Conservation (phyloP, 352 stramenopile species). For the Pythium myriotylum region DNA sequence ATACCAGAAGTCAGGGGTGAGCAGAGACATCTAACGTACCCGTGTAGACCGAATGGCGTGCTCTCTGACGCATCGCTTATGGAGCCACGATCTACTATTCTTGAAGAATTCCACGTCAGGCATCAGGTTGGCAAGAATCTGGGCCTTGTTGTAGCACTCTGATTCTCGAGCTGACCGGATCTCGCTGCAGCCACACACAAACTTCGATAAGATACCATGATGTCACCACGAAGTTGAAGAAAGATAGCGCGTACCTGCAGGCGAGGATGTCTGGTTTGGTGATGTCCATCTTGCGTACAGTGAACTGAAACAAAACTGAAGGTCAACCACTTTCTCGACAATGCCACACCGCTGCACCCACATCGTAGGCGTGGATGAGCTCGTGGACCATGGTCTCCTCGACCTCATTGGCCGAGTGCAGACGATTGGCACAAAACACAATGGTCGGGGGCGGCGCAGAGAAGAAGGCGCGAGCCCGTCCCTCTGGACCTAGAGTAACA, state of each 20-base stretch:
- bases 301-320: conserved; percentile 47
- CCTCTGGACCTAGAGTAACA: conserved; percentile 59
- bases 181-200: conserved; percentile 42
- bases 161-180: conserved; percentile 82
- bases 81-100: conserved; percentile 62
- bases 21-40: conserved; percentile 33
- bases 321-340: neutral
- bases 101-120: conserved; percentile 66
- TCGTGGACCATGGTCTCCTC: conserved; percentile 87
- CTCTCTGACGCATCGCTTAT: conserved; percentile 68
- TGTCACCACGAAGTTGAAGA: neutral
- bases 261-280: conserved; percentile 76
- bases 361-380: conserved; percentile 85
- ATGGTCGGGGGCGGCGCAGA: conserved; percentile 78
- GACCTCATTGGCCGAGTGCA: conserved; percentile 72
- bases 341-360: conserved; percentile 27
- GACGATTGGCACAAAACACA: conserved; percentile 81
- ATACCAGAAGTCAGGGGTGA: too few species aligned
- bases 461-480: conserved; percentile 80
- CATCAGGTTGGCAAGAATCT: conserved; percentile 57
- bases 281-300: conserved; percentile 86
- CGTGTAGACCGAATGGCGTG: conserved; percentile 75
- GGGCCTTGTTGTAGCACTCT: conserved; percentile 80
- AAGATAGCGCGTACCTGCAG: conserved; percentile 58
- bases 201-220: too few species aligned